Evolutionary conservation across 306 rosid species (phyloP).

Genomic region (Mucuna pruriens): DNA sequence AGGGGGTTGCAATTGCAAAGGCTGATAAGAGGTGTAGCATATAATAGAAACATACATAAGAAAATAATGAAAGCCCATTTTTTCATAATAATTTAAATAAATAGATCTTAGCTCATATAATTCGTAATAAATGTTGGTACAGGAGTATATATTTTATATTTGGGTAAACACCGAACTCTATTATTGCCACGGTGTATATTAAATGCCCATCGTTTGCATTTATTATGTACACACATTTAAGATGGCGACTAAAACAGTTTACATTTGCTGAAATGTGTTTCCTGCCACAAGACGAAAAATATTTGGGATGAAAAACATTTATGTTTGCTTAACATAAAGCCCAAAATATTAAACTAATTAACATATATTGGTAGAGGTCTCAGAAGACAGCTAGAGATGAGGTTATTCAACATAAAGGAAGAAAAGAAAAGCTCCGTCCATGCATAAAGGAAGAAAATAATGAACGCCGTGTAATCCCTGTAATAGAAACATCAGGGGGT

Average conservation of each 20-base stretch:
- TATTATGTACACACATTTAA: conserved; percentile 40
- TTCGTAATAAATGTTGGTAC: conserved; percentile 42
- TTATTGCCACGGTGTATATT: conserved; percentile 47
- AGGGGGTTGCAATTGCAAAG: background rate
- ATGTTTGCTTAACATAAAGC: background rate
- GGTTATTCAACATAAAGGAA: background rate
- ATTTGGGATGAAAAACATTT: background rate
- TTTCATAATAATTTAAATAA: background rate
- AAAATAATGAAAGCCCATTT: background rate
- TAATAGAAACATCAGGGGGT: conserved; percentile 6
- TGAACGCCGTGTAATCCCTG: conserved; percentile 44
- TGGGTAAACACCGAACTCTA: conserved; percentile 53
- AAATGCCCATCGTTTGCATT: conserved; percentile 46
- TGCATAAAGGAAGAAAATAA: conserved; percentile 36
- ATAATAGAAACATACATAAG: background rate
- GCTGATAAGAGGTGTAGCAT: conserved; percentile 24
- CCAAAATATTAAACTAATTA: too few species aligned
- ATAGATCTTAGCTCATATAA: conserved; percentile 1
- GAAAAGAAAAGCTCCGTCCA: conserved; percentile 20
- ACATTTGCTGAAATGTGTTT: background rate
- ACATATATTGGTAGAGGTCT: too few species aligned
- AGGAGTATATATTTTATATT: conserved; percentile 4
- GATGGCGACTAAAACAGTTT: conserved; percentile 1
- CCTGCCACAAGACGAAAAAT: background rate
- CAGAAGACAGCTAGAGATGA: background rate